Evolutionary conservation across 441 rosid genomes (phyloP), one percentile per base, ranked within the genome.

Genomic region (Biscutella laevigata): DNA sequence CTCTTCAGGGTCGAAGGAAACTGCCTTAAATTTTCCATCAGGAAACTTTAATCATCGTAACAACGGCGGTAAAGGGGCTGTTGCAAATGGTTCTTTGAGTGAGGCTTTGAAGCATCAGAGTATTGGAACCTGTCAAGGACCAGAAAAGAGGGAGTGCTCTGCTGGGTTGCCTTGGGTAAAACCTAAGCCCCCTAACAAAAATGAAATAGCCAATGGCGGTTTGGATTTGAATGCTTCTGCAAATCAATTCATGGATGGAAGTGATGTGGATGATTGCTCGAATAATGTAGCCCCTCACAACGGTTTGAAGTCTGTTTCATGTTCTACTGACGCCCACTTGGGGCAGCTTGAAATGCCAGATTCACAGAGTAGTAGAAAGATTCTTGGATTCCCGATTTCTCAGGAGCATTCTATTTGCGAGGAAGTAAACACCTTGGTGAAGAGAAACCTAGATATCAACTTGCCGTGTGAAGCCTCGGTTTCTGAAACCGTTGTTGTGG

Each of bases 91-190:
- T 35, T 49, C 45, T 49, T 57, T 62, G n/a, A 44, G 65, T 54
- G 74, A 70, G 64, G 60, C 53, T 49, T 28, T 64, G 46, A 59
- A 39, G 24, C 68, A 64, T 42, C 66, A 7, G 53, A 62, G 66
- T 61, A 41, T 67, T 30, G 79, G 53, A 67, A 70, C 61, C 30
- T 51, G 59, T 57, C 81, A 68, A 63, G 59, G 74, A 54, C 80
- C 68, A 67, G 83, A 73, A 50, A 75, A 36, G 28, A 70, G 64
- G 41, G 78, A 72, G 47, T 53, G 32, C 55, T 37, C 65, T 40
- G 59, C 64, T 9, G 63, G 74, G 39, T 71, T 85, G 62, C 81
- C 95, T 58, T 84, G 95, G 95, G 74, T 87, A 50, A 75, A 70
- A 70, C 63, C 75, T 38, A 78, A 70, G 53, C 62, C 69, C 33